Conservation (phyloP, 1,284 basidiomycete species). For the Ustilago curta region DNA sequence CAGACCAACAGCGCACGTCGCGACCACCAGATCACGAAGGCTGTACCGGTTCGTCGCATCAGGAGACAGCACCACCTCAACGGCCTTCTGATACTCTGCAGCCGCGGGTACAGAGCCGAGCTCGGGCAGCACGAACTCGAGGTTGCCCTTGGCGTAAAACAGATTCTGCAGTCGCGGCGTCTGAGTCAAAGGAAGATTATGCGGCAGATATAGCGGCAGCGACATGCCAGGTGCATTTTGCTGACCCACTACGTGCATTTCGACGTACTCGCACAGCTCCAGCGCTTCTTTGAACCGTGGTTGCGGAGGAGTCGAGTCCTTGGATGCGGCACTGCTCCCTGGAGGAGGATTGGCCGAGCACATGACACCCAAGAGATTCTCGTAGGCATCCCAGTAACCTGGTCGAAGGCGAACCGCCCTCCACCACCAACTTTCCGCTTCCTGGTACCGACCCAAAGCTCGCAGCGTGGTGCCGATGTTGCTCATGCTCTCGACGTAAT, state of each 20-base stretch:
- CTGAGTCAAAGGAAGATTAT: constrained; percentile 67
- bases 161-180: constrained; percentile 71
- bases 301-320: constrained; percentile 15
- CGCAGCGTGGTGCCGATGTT: constrained; percentile 74
- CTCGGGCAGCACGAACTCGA: constrained; percentile 67
- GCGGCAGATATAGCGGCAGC: constrained; percentile 49
- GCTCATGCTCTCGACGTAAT: constrained; percentile 70
- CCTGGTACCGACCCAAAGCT: constrained; percentile 69
- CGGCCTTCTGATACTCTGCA: constrained; percentile 70
- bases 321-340: background rate
- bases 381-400: constrained; percentile 71
- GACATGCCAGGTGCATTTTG: constrained; percentile 13
- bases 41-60: constrained; percentile 41
- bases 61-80: constrained; percentile 62
- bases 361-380: constrained; percentile 71
- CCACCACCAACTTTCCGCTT: constrained; percentile 73
- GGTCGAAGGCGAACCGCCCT: constrained; percentile 71
- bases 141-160: constrained; percentile 72
- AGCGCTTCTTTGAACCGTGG: constrained; percentile 70
- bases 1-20: constrained; percentile 60
- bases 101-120: constrained; percentile 53
- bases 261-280: constrained; percentile 69
- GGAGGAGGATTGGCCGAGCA: constrained; percentile 62
- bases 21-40: constrained; percentile 62
- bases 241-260: constrained; percentile 52